Base-by-base conservation (phyloP, 1,139 yeast genomes). In the Kodamaea anthophila region DNA sequence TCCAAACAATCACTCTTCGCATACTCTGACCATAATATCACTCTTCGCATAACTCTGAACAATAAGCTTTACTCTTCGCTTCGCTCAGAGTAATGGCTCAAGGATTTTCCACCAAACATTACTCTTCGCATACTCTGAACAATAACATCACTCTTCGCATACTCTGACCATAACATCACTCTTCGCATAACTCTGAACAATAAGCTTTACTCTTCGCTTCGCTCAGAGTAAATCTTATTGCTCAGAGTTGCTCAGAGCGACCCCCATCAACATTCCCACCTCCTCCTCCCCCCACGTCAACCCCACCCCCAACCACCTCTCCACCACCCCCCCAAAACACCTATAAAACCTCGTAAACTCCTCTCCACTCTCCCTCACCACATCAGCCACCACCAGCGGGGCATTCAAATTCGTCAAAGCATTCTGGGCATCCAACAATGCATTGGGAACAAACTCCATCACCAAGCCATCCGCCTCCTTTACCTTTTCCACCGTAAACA, bases 201-300 rank as follows among this genome's bases (percentile, higher is more conserved):
- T n/a, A n/a, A n/a, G n/a, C n/a, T n/a, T n/a, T n/a, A n/a, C n/a
- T n/a, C n/a, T n/a, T n/a, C n/a, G n/a, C n/a, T n/a, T n/a, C n/a
- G n/a, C n/a, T n/a, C n/a, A n/a, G n/a, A n/a, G n/a, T n/a, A n/a
- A n/a, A n/a, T n/a, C n/a, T n/a, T n/a, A n/a, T n/a, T n/a, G n/a
- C n/a, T n/a, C n/a, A n/a, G n/a, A n/a, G n/a, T n/a, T 30, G 72
- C 79, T 14, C n/a, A n/a, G n/a, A n/a, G n/a, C n/a, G n/a, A 79
- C 68, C 10, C 87, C 88, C 15, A 81, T 50, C 33, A 82, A 58
- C 0, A 84, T 77, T 5, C 82, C 75, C 19, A 80, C 73, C 31
- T 80, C 85, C 5, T 47, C 37, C 23, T 68, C 75, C 10, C 69
- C 58, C 83, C 84, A 77, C 14, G 61, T 55, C 36, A 76, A 59